Evolutionary conservation across 208 protist genomes (phyloP).

Genomic region (Acanthamoeba triangularis): DNA sequence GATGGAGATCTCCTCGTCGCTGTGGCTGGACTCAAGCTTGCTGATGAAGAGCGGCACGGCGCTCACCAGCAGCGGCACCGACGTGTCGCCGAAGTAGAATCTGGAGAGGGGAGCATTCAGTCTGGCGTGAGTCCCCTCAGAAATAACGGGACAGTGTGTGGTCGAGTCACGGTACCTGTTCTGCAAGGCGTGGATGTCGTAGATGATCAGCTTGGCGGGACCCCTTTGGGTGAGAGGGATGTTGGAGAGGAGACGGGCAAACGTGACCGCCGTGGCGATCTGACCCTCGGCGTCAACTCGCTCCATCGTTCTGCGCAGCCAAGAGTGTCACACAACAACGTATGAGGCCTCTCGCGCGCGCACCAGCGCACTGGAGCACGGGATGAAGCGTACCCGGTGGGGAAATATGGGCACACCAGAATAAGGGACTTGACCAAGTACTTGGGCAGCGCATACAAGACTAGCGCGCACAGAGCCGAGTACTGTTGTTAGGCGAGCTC

Average conservation of each 20-base stretch:
- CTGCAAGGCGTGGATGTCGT: slow-evolving; percentile 89
- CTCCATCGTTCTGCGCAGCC: slow-evolving; percentile 85
- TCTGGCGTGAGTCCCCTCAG: neutral
- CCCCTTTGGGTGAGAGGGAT: slow-evolving; percentile 81
- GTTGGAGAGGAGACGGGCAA: slow-evolving; percentile 82
- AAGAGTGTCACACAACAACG: neutral
- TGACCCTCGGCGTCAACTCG: slow-evolving; percentile 86
- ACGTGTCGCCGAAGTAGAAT: slow-evolving; percentile 87
- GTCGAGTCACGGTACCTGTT: slow-evolving; percentile 1
- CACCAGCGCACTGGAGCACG: too few relatives aligned
- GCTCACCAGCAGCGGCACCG: slow-evolving; percentile 83
- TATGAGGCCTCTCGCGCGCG: neutral
- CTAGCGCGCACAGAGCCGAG: neutral
- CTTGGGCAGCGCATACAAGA: slow-evolving; percentile 84
- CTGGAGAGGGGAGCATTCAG: neutral
- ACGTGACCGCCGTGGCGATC: slow-evolving; percentile 87
- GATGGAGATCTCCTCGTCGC: slow-evolving; percentile 77
- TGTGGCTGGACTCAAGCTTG: slow-evolving; percentile 40
- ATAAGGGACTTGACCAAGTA: slow-evolving; percentile 85
- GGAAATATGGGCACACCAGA: slow-evolving; percentile 87
- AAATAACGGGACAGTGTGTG: too few relatives aligned
- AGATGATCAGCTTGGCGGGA: slow-evolving; percentile 85
- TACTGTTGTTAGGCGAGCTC: neutral
- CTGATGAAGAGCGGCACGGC: slow-evolving; percentile 82
- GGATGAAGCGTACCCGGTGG: slow-evolving; percentile 76